Evolutionary conservation across 345 rosid species (phyloP), one percentile per base, ranked within the genome.

Genomic region (Luvunga scandens): DNA sequence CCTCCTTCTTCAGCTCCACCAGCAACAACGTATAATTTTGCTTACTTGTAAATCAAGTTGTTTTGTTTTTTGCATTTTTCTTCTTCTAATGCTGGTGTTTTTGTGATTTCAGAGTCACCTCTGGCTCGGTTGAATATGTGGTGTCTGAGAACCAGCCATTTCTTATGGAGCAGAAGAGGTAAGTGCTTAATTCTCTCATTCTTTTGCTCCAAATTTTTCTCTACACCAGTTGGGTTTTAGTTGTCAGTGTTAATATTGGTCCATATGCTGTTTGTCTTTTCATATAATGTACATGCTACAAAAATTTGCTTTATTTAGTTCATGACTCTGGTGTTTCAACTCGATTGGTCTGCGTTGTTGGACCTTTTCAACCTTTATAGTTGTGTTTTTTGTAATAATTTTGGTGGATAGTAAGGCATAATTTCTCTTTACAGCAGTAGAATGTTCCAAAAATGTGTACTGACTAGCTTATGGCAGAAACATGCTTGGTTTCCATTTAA

Each of bases 151-250:
- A 78, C 66, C 90, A 86, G 45, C 88, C 90, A 34, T 87, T 90
- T 69, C 73, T 90, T 27, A 83, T 68, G 87, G 85, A 79, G 65
- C 90, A 86, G 75, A 88, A 84, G 82, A 85, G 85, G 92, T 83
- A 50, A 66, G 39, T 48, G 13, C 66, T n/a, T 48, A n/a, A 28
- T 38, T 74, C 64, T 45, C 31, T 27, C 13, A 12, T 5, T 10
- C 22, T 9, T 56, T 27, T 18, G 5, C 66, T 65, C 72, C 28
- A 7, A 50, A 45, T 16, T 73, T 78, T 70, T 62, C 6, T 27
- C 55, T 27, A 1, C 38, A 21, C 76, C 56, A 55, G 8, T 69
- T 68, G 71, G 55, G 65, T 25, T 68, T 38, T 42, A 68, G 18
- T 24, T n/a, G 25, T 71, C 62, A 42, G 42, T 28, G 62, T 55